Base-by-base conservation (phyloP, 495 filamentous ascomycete species). In the Bryoglossum gracile region DNA sequence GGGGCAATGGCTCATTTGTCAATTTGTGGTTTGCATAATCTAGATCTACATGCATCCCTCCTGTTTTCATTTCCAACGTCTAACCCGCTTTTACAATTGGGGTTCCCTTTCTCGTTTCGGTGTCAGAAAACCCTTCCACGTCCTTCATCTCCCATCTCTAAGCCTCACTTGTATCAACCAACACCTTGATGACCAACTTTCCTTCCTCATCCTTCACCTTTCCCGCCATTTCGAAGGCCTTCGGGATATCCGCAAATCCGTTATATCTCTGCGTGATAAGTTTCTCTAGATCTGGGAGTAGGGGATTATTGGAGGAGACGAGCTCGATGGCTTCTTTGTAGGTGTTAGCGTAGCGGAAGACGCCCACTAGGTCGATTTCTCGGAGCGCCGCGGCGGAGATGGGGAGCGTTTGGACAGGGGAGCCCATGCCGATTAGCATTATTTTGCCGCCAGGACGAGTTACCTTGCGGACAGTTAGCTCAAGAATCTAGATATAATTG, bases 391-490 rank as follows among this genome's bases (percentile, higher is more conserved):
- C 91, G 0, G 86, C 84, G 5, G 83, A 87, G 44, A 95, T 78
- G 3, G 89, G 90, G 3, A 95, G 69, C 0, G 86, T 94, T 65
- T 94, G 86, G 37, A 94, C 73, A 1, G 91, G 89, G 36, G 75
- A 85, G 17, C 91, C 91, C 89, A 97, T 95, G n/a, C 91, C 91
- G 44, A 97, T 85, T 47, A 95, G 74, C 67, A 95, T 79, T 30
- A 95, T 69, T 40, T 80, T 79, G 13, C 89, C 88, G 8, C 91
- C 91, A 0, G 91, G 77, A 22, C 74, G 71, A 3, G 87, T 83
- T 6, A 84, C 65, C 75, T 78, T n/a, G n/a, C n/a, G n/a, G n/a
- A n/a, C n/a, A n/a, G n/a, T n/a, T n/a, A n/a, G n/a, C n/a, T n/a
- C n/a, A n/a, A n/a, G n/a, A n/a, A n/a, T n/a, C n/a, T n/a, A n/a